Evolutionary conservation across 495 filamentous ascomycete genomes (phyloP).

Genomic region (Penicillium cataractarum): DNA sequence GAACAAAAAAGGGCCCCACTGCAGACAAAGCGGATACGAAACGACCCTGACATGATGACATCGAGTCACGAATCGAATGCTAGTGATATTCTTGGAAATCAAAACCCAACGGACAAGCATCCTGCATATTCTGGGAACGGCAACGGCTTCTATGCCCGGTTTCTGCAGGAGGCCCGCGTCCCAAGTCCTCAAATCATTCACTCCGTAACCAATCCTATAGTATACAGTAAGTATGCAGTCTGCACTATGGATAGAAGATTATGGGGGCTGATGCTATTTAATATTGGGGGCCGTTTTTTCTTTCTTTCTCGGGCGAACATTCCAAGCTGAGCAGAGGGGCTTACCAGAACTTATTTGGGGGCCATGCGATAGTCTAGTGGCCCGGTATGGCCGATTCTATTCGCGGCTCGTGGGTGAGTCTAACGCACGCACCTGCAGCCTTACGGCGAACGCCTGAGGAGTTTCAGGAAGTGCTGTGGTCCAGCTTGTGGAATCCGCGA

Average conservation of each 20-base stretch:
- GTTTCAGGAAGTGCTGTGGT: too few species aligned
- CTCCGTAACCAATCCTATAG: not conserved
- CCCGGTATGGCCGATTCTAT: conserved; percentile 14
- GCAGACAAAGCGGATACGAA: not conserved
- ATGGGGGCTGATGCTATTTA: not conserved
- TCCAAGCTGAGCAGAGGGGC: conserved; percentile 18
- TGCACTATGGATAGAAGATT: too few species aligned
- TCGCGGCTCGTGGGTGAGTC: conserved; percentile 14
- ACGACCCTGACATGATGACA: not conserved
- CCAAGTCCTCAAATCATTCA: not conserved
- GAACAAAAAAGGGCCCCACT: conserved; percentile 24
- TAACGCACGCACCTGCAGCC: conserved; percentile 33
- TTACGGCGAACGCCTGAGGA: conserved; percentile 19
- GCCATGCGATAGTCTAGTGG: conserved; percentile 13
- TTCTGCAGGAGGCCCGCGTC: conserved; percentile 9
- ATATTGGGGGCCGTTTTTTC: conserved; percentile 14
- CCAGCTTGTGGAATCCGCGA: not conserved
- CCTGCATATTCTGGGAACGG: conserved; percentile 12
- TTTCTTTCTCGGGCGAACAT: not conserved
- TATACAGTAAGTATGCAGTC: not conserved
- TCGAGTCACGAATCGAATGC: not conserved
- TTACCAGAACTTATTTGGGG: conserved; percentile 17
- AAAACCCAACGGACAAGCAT: conserved; percentile 8
- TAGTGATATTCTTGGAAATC: conserved; percentile 22
- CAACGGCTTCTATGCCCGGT: conserved; percentile 5